phyloP scores from a whole-genome alignment of 2,329 filamentous ascomycete species.

The Periconia sp. region DNA sequence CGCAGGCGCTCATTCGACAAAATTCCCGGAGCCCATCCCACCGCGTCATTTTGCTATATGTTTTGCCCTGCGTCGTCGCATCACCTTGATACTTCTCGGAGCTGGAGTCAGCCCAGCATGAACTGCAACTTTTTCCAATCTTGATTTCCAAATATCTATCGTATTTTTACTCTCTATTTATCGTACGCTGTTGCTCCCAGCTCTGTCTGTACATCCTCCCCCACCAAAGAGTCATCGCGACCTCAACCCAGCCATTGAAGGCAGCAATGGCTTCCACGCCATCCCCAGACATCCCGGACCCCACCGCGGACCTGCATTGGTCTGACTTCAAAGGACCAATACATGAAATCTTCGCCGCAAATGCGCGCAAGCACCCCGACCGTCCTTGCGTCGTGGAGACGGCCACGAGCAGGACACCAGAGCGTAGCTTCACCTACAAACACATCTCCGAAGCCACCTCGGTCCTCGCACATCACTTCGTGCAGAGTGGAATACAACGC shows the following conservation, averaged over 20 bases:
- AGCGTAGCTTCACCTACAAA: conserved; percentile 77
- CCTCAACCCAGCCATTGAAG: conserved; percentile 21
- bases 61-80: not conserved
- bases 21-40: conserved; percentile 24
- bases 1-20: conserved; percentile 35
- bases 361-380: conserved; percentile 73
- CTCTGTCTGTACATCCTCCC: too few species aligned
- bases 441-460: conserved; percentile 89
- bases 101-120: conserved; percentile 4
- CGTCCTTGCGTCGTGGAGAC: conserved; percentile 73
- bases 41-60: conserved; percentile 22
- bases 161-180: too few species aligned
- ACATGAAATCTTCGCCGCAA: conserved; percentile 71
- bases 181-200: too few species aligned
- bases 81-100: not conserved
- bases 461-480: conserved; percentile 77
- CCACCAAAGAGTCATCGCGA: conserved; percentile 16
- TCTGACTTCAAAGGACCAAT: conserved; percentile 70
- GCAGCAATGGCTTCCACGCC: conserved; percentile 35
- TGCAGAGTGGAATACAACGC: conserved; percentile 71
- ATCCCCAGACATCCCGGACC: conserved; percentile 61
- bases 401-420: conserved; percentile 56
- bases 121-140: not conserved
- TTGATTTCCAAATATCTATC: not conserved
- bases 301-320: conserved; percentile 72